Evolutionary conservation across 805 yeast genomes (phyloP), one percentile per base, ranked within the genome.

Genomic region (Brettanomyces bruxellensis): DNA sequence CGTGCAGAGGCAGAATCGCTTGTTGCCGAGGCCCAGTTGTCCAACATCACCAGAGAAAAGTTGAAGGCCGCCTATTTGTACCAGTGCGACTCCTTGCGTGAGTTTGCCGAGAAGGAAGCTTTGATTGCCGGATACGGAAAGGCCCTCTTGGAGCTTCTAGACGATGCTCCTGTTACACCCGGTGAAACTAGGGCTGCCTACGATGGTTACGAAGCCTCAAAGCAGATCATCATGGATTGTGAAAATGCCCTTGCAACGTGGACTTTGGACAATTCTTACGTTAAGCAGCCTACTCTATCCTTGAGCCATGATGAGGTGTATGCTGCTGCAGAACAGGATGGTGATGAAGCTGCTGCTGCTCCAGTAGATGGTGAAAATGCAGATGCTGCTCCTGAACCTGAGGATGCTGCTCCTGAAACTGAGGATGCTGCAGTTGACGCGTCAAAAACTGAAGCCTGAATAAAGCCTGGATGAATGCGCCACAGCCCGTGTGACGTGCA

Each of bases 1-100:
- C 83, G 99, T 71, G 97, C 98, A 45, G 99, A 91, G 76, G 98
- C 98, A 55, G 98, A 93, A 74, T 88, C 96, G 44, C 81, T 91
- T 59, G 99, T 91, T 60, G 99, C 99, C 50, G 99, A 91, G 76
- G 98, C 98, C 49, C 99, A 91, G 76, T 81, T 91, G 66, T 87
- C 96, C 53, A 91, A 91, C 75, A 91, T 93, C 71, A 91, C 98
- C 60, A 86, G 99, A 71, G 97, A 90, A 73, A 90, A 90, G 76
- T 77, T 91, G 66, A 93, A 93, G 83, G 93, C 96, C 55, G 95
- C 97, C 46, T 93, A 86, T 78, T 82, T 86, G 75, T 90, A 91
- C 73, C 96, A 91, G 72, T 91, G 91, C 60, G 98, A 93, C 67
- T 86, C 97, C 49, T 74, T 85, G 55, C 86, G 96, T 69, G 99